A percentile compares a stretch with the other conserved stretches of the same genome.
These are phyloP conservation scores for Phytophthora citrophthora DNA, from an alignment of 352 stramenopile genomes.

Conservation along the genomic window DNA sequence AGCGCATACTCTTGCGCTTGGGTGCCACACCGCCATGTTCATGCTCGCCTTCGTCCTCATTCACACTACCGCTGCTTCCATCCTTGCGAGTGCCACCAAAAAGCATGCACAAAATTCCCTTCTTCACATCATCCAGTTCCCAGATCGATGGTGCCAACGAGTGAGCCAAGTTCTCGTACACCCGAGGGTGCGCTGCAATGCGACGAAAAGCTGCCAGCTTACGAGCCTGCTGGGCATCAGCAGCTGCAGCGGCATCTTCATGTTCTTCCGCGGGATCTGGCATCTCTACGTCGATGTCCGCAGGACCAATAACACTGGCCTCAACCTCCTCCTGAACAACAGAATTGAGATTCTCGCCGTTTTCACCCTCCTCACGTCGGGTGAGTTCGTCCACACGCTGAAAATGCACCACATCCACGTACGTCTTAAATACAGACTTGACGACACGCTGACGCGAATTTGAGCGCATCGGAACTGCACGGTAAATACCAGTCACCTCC, in stretches of 20 bases:
- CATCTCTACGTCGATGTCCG: slow-evolving; percentile 47
- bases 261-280: slow-evolving; percentile 40
- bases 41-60: slow-evolving; percentile 43
- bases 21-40: slow-evolving; percentile 47
- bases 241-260: slow-evolving; percentile 48
- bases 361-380: slow-evolving; percentile 48
- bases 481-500: slow-evolving; percentile 97
- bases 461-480: slow-evolving; percentile 94
- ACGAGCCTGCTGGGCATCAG: slow-evolving; percentile 54
- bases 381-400: slow-evolving; percentile 87
- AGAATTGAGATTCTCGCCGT: slow-evolving; percentile 23
- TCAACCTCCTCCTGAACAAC: slow-evolving; percentile 22
- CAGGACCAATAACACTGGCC: slow-evolving; percentile 31
- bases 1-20: slow-evolving; percentile 82
- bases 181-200: slow-evolving; percentile 79
- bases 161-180: slow-evolving; percentile 84
- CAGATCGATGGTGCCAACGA: slow-evolving; percentile 88
- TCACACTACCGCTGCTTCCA: slow-evolving; percentile 51
- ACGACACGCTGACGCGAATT: slow-evolving; percentile 95
- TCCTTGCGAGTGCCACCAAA: slow-evolving; percentile 96
- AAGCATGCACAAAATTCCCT: slow-evolving; percentile 98
- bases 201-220: slow-evolving; percentile 75
- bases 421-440: slow-evolving; percentile 98
- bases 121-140: slow-evolving; percentile 99
- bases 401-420: slow-evolving; percentile 99